Conservation (phyloP, 2,329 filamentous ascomycete species). For the Colletotrichum caudatum region DNA sequence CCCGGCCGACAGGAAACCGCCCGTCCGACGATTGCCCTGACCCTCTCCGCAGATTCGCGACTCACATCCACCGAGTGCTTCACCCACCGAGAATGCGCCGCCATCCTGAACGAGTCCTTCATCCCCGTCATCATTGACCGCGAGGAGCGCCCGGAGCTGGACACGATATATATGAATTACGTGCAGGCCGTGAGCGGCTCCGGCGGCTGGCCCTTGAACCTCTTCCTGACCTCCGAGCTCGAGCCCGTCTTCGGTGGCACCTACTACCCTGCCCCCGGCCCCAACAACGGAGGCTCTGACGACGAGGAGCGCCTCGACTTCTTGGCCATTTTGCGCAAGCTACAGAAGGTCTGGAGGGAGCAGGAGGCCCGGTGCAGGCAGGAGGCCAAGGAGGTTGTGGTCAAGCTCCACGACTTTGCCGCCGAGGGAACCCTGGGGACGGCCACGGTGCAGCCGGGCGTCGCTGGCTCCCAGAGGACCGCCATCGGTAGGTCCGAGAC, state of each 20-base stretch:
- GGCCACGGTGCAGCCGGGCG: slow-evolving; percentile 46
- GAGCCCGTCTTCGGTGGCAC: slow-evolving; percentile 96
- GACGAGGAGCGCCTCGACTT: slow-evolving; percentile 79
- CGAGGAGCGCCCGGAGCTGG: slow-evolving; percentile 93
- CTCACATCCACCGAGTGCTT: slow-evolving; percentile 96
- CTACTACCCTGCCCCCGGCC: slow-evolving; percentile 89
- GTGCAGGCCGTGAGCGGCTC: slow-evolving; percentile 91
- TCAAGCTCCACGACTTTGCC: slow-evolving; percentile 86
- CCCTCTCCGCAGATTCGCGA: slow-evolving; percentile 73
- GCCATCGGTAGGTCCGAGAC: slow-evolving; percentile 39
- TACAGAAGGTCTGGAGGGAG: slow-evolving; percentile 80
- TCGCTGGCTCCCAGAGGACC: slow-evolving; percentile 35
- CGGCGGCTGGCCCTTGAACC: slow-evolving; percentile 94
- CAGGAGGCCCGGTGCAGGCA: slow-evolving; percentile 86
- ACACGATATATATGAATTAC: slow-evolving; percentile 98
- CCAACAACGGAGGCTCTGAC: slow-evolving; percentile 58
- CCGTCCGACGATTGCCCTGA: slow-evolving; percentile 14
- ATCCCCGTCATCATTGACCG: slow-evolving; percentile 93
- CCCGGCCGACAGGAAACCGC: neutral
- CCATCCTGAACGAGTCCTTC: slow-evolving; percentile 86
- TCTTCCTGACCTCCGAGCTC: slow-evolving; percentile 94
- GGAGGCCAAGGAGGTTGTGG: slow-evolving; percentile 84
- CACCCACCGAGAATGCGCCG: slow-evolving; percentile 82
- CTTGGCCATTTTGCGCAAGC: slow-evolving; percentile 83
- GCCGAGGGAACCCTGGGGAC: slow-evolving; percentile 81